Base-by-base conservation (phyloP, 164 flowering plant species). In the Nymphaea thermarum region DNA sequence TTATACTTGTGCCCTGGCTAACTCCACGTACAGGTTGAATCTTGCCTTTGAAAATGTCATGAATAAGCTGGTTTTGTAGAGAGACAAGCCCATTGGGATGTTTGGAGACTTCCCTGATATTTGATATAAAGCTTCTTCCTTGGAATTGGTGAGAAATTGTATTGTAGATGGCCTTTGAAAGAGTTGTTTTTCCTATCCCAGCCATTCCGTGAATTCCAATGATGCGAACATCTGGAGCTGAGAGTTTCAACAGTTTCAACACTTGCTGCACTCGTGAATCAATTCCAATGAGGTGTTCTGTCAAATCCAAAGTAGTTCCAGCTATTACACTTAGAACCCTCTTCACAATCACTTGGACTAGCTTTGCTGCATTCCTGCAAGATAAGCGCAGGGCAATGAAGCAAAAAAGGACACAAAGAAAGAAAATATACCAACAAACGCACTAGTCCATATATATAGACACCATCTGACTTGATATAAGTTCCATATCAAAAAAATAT, bases 1-100 rank as follows among this genome's bases (percentile, higher is more conserved):
- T 43, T 18, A 65, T 12, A 43, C 25, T 43, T 6, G 7, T 43
- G 3, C 67, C 67, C 43, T 15, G 14, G 43, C 43, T 18, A 6
- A 65, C 67, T 15, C 15, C 45, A 15, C 18, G 17, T 6, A 65
- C 43, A 16, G 14, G 10, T n/a, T 43, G 51, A 15, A 43, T 43
- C 51, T 65, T 12, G 36, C 25, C 47, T 43, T 44, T 43, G 11
- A 65, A 44, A 14, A 65, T 43, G 62, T 65, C 72, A 55, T 25
- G 65, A 73, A 65, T 72, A 66, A 74, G 67, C 59, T 67, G 67
- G 5, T 65, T 65, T 65, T 65, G 55, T 44, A 65, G 43, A 6
- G 8, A 8, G 47, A 64, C 43, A 15, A 65, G 67, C 5, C 67
- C 67, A 5, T 43, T 44, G 36, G 42, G 47, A 4, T 43, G 47